A percentile compares a stretch with the other conserved stretches of the same genome.
These are phyloP conservation scores for Termitomyces sp. DNA, from an alignment of 768 basidiomycete species.

Conservation along the genomic window DNA sequence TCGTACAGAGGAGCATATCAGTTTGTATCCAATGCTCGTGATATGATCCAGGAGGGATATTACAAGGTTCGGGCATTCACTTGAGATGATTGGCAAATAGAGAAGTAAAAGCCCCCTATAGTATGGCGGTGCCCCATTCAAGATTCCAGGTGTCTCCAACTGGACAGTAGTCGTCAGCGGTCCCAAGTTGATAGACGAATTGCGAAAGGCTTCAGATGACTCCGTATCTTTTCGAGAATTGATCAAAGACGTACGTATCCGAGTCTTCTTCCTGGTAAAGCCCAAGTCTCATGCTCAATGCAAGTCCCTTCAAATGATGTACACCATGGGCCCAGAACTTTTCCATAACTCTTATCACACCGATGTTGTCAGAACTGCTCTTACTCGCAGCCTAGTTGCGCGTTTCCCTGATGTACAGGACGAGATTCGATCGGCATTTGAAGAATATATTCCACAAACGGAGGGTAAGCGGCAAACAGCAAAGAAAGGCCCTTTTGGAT, in stretches of 20 bases:
- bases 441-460: constrained; percentile 29
- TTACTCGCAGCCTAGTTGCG: constrained; percentile 35
- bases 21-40: constrained; percentile 19
- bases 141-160: constrained; percentile 35
- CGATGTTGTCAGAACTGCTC: constrained; percentile 24
- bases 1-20: constrained; percentile 27
- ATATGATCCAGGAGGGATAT: constrained; percentile 28
- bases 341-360: constrained; percentile 26
- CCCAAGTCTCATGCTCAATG: background rate
- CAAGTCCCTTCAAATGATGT: constrained; percentile 32
- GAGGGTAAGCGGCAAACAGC: too few species aligned
- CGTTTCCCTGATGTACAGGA: constrained; percentile 39
- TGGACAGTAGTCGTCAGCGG: constrained; percentile 45
- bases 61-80: constrained; percentile 17
- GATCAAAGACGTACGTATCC: constrained; percentile 23
- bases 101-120: background rate
- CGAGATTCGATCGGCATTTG: constrained; percentile 40
- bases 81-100: background rate
- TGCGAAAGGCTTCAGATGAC: constrained; percentile 35
- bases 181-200: constrained; percentile 41
- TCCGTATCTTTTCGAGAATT: constrained; percentile 26
- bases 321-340: constrained; percentile 33
- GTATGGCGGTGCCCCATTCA: constrained; percentile 29
- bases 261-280: background rate
- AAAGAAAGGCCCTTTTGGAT: too few species aligned